These are phyloP conservation scores for Backusella tuberculispora DNA, from an alignment of 192 early-diverging fungal species.

Conservation along the genomic window DNA sequence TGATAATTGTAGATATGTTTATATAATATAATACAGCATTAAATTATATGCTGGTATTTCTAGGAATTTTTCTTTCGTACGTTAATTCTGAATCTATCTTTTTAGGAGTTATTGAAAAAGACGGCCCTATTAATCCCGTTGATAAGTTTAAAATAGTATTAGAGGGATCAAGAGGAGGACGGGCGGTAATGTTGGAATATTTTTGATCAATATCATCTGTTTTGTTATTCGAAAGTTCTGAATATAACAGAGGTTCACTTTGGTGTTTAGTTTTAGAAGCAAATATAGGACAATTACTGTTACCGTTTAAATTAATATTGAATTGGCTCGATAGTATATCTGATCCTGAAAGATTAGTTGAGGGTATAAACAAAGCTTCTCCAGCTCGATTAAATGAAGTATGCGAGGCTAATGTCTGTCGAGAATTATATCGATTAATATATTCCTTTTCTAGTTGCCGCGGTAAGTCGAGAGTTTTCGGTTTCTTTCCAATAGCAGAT, in stretches of 20 bases:
- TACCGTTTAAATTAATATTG: background rate
- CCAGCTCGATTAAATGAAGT: background rate
- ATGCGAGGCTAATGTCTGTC: background rate
- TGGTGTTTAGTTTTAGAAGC: background rate
- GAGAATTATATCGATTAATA: background rate
- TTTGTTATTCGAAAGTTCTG: background rate
- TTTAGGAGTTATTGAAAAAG: background rate
- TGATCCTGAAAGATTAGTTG: background rate
- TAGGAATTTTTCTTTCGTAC: no score
- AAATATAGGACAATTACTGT: background rate
- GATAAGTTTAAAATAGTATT: background rate
- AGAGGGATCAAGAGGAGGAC: background rate
- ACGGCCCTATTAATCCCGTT: background rate
- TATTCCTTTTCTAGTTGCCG: background rate
- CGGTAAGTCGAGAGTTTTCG: background rate
- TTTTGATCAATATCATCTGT: background rate
- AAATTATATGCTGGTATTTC: no score
- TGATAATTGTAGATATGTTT: no score
- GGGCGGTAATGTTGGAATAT: background rate
- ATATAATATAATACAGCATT: no score
- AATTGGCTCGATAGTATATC: background rate
- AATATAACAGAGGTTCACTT: background rate
- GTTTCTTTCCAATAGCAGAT: constrained; percentile 21
- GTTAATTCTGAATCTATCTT: background rate
- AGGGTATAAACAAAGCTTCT: background rate